Base-by-base conservation (phyloP, 495 filamentous ascomycete species). In the Massariosphaeria phaeospora region DNA sequence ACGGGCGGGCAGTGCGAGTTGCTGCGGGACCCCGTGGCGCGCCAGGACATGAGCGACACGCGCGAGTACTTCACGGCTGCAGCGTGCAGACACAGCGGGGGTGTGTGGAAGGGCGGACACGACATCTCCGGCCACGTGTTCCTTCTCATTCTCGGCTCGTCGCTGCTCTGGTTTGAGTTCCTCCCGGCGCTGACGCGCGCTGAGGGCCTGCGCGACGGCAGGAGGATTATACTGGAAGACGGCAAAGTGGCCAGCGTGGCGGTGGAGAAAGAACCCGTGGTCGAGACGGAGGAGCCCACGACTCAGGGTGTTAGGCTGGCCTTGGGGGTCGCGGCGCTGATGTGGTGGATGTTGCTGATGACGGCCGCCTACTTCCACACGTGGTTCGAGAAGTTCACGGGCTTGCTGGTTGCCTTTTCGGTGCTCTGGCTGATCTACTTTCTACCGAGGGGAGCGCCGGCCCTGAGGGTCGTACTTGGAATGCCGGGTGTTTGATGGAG, bases 331-430 rank as follows among this genome's bases (percentile, higher is more conserved):
- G 48, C 72, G 64, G 81, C 70, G 4, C 60, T 96, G 64, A 84
- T 81, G 54, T 84, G 80, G 79, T 96, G 89, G 86, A 97, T 97
- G 91, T 69, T 96, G 69, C 75, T 96, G 42, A 98, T 98, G 93
- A 98, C 93, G 35, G 89, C 91, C 10, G 85, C 89, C 38, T 96
- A 90, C 74, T 98, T 98, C 54, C 93, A 98, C 68, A 96, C 93
- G 3, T 96, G 91, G 93, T 83, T 91, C 66, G 93, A 98, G 73
- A 97, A 97, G 85, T 74, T 86, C 58, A 88, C 86, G 30, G 89
- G 89, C 0, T 69, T 94, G 15, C 38, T 83, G 9, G 77, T 90
- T 20, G 86, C 89, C 9, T 70, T 88, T 33, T 68, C 74, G 4
- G 80, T 79, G 34, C 69, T 95, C 3, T 93, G 86, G 65, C 58